Evolutionary conservation across 805 yeast genomes (phyloP).

Genomic region (Hanseniaspora clermontiae): DNA sequence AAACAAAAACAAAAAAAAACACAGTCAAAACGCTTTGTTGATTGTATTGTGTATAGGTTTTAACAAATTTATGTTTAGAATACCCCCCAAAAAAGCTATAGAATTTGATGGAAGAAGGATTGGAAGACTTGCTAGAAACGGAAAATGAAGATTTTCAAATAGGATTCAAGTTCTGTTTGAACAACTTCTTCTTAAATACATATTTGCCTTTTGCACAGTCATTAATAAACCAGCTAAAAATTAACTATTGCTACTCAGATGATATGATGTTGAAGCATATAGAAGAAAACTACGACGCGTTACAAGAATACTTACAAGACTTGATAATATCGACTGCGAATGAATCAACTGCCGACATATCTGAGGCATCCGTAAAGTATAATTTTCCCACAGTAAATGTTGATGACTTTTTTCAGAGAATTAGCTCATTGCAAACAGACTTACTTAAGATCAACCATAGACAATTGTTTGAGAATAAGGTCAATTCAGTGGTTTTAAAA

Average conservation of each 20-base stretch:
- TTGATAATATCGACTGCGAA: neutral
- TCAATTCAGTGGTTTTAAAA: neutral
- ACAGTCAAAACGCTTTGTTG: too few relatives aligned
- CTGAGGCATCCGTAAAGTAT: neutral
- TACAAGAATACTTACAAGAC: neutral
- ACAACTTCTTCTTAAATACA: neutral
- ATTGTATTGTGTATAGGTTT: too few relatives aligned
- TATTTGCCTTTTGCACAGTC: neutral
- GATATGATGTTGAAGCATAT: neutral
- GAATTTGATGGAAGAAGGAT: constrained; percentile 14
- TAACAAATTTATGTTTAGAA: too few relatives aligned
- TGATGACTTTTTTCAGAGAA: neutral
- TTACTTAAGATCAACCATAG: too few relatives aligned
- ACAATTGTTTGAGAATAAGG: neutral
- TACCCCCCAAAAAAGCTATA: too few relatives aligned
- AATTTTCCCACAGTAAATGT: neutral
- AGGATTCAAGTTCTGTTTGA: neutral
- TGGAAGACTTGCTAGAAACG: neutral
- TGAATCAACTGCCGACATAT: neutral
- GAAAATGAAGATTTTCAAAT: neutral
- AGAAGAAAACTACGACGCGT: neutral
- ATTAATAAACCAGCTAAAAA: neutral
- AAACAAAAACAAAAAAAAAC: too few relatives aligned
- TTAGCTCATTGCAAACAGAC: neutral
- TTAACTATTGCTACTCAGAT: neutral